Conservation (phyloP, 1,139 yeast species). For the Taphrina wiesneri region DNA sequence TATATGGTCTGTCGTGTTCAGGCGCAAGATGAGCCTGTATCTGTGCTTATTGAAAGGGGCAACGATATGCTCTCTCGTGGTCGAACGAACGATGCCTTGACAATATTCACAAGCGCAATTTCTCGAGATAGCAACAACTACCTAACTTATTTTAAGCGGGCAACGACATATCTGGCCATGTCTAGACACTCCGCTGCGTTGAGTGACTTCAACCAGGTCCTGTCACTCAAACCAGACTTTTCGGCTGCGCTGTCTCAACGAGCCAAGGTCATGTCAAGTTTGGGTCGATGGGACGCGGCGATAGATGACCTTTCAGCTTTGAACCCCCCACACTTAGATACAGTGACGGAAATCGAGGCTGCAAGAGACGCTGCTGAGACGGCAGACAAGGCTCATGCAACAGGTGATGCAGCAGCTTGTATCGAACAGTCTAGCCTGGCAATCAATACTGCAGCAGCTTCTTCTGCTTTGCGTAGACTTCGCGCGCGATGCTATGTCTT, state of each 20-base stretch:
- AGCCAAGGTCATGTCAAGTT: constrained; percentile 44
- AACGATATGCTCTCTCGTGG: constrained; percentile 24
- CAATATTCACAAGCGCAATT: constrained; percentile 19
- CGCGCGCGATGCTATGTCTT: constrained; percentile 46
- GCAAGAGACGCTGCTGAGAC: constrained; percentile 35
- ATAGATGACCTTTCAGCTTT: constrained; percentile 37
- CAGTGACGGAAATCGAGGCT: constrained; percentile 1
- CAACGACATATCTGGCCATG: constrained; percentile 47
- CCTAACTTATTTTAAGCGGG: constrained; percentile 47
- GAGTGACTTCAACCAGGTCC: constrained; percentile 45
- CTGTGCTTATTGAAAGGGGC: constrained; percentile 17
- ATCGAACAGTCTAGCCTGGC: constrained; percentile 43
- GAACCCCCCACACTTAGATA: constrained; percentile 26
- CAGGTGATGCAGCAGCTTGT: constrained; percentile 43
- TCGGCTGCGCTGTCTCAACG: constrained; percentile 47
- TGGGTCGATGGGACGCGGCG: constrained; percentile 46
- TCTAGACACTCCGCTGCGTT: constrained; percentile 47
- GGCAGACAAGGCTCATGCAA: constrained; percentile 38
- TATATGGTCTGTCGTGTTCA: background rate
- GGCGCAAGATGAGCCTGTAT: constrained; percentile 24
- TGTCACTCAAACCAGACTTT: constrained; percentile 46
- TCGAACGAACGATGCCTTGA: constrained; percentile 12
- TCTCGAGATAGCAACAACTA: constrained; percentile 41
- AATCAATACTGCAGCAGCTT: constrained; percentile 44
- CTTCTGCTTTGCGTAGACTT: constrained; percentile 41